A percentile compares a stretch with the other conserved stretches of the same genome.
Evolutionary conservation across 2,329 filamentous ascomycete genomes (phyloP).

Genomic region (Aureobasidium sp.): DNA sequence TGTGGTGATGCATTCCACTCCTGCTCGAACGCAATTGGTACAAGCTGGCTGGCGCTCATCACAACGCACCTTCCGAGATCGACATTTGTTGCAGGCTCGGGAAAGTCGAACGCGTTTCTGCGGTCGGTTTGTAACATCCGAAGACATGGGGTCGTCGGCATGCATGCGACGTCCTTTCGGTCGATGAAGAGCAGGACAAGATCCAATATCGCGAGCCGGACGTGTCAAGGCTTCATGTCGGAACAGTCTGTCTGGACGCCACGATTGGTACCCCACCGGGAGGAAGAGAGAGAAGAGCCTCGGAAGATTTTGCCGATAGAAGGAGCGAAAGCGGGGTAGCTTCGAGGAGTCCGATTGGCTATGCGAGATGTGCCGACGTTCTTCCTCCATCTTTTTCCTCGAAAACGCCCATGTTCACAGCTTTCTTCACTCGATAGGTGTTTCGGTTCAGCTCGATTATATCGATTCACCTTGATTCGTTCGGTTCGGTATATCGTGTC

Average conservation of each 20-base stretch:
- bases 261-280: not conserved
- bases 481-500: not conserved
- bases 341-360: not conserved
- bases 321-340: not conserved
- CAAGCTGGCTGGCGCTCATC: constrained; percentile 19
- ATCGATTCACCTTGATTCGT: not conserved
- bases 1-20: constrained; percentile 16
- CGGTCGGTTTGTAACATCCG: not conserved
- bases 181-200: not conserved
- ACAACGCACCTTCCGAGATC: constrained; percentile 18
- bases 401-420: too few species aligned
- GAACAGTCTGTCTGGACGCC: not conserved
- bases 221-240: not conserved
- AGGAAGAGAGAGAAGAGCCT: not conserved
- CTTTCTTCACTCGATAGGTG: too few species aligned
- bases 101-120: constrained; percentile 17
- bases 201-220: not conserved
- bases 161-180: not conserved
- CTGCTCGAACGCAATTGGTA: constrained; percentile 7
- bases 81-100: constrained; percentile 18
- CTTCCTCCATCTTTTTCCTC: not conserved
- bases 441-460: not conserved
- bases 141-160: not conserved
- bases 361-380: not conserved
- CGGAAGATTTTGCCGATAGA: too few species aligned